Conservation (phyloP, 768 basidiomycete genomes). For the Tulasnella sp. region DNA sequence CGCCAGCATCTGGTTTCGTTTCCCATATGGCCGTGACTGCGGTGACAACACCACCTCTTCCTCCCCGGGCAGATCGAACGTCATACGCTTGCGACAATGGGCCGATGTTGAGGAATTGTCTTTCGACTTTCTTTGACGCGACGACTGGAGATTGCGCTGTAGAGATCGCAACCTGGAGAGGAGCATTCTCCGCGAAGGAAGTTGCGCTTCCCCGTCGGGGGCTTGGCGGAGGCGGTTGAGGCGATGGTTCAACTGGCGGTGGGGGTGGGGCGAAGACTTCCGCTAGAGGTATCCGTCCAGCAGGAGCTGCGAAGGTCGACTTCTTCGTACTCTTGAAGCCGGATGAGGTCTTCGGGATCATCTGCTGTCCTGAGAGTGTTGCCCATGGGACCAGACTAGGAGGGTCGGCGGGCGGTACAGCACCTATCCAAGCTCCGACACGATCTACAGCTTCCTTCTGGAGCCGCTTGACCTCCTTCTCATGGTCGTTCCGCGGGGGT, state of each 20-base stretch:
- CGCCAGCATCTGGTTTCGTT: background rate
- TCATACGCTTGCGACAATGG: slow-evolving; percentile 45
- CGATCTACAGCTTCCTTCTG: slow-evolving; percentile 20
- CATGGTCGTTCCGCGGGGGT: background rate
- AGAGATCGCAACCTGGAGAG: slow-evolving; percentile 15
- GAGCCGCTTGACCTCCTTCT: slow-evolving; percentile 14
- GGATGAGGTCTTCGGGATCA: slow-evolving; percentile 19
- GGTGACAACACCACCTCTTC: slow-evolving; percentile 68
- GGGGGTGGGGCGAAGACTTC: slow-evolving; percentile 4
- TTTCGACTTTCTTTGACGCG: background rate
- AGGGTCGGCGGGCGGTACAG: background rate
- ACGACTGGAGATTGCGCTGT: slow-evolving; percentile 9
- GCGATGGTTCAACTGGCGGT: background rate
- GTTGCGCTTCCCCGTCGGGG: background rate
- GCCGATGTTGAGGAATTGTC: background rate
- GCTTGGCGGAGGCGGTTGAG: background rate
- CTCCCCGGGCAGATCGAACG: slow-evolving; percentile 70
- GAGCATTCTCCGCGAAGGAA: slow-evolving; percentile 5
- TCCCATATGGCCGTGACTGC: slow-evolving; percentile 71
- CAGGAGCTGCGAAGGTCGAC: background rate
- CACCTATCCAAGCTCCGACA: slow-evolving; percentile 8
- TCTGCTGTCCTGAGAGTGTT: slow-evolving; percentile 19
- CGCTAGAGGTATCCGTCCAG: background rate
- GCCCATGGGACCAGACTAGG: slow-evolving; percentile 11
- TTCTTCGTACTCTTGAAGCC: slow-evolving; percentile 21